Percentiles rank a stretch among this genome's conserved stretches.
Conservation (phyloP, 1,139 yeast species). For the Geotrichum aggregatum region DNA sequence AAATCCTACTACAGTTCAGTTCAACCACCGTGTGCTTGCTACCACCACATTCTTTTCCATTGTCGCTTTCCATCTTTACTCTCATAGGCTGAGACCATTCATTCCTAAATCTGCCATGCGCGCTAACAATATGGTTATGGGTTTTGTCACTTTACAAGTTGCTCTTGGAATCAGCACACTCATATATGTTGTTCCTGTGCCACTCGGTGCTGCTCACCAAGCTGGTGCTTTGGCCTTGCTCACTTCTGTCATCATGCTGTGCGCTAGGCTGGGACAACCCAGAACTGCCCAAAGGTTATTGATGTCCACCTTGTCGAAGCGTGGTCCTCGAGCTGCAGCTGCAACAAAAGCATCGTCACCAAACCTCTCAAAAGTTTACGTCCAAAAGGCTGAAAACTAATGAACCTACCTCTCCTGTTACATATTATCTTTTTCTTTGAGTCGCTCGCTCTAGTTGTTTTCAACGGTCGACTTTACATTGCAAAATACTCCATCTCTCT, state of each 20-base stretch:
- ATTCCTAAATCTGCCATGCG: constrained; percentile 61
- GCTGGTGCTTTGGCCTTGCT: constrained; percentile 92
- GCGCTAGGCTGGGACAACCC: constrained; percentile 68
- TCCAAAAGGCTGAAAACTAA: constrained; percentile 4
- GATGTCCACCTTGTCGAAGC: constrained; percentile 20
- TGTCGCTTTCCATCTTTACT: constrained; percentile 57
- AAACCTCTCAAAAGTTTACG: constrained; percentile 12
- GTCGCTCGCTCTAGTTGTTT: too few species aligned
- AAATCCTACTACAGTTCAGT: constrained; percentile 93
- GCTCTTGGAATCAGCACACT: constrained; percentile 81
- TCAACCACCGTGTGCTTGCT: constrained; percentile 85
- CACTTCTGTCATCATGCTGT: constrained; percentile 69
- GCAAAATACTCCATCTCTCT: too few species aligned
- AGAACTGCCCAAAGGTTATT: constrained; percentile 37
- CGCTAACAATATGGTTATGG: constrained; percentile 67
- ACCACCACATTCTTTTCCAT: constrained; percentile 71
- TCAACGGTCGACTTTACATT: too few species aligned
- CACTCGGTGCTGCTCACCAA: constrained; percentile 93
- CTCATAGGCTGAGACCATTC: constrained; percentile 46
- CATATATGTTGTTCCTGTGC: constrained; percentile 83
- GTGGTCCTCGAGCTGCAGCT: constrained; percentile 9
- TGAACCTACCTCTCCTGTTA: too few species aligned
- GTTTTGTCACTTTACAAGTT: constrained; percentile 77
- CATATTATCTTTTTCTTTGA: too few species aligned
- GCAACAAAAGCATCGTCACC: neutral